Conservation (phyloP, 1,284 basidiomycete species). For the Moesziomyces sp. region DNA sequence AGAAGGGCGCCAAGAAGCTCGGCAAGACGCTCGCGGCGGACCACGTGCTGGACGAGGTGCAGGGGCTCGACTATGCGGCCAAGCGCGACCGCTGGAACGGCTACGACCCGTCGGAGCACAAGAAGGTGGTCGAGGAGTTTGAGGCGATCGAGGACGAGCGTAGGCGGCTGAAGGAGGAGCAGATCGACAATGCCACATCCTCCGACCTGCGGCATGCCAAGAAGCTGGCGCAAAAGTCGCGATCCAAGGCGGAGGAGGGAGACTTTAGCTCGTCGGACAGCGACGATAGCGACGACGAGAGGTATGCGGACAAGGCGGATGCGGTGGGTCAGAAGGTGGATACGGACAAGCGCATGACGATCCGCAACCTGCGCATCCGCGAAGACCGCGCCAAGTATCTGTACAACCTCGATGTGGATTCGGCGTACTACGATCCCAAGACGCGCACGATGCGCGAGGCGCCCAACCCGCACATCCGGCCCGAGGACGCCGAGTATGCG, state of each 20-base stretch:
- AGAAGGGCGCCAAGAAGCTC: conserved; percentile 93
- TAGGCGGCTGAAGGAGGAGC: conserved; percentile 89
- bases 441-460: conserved; percentile 99
- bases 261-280: conserved; percentile 87
- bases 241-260: conserved; percentile 65
- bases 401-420: conserved; percentile 92
- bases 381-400: conserved; percentile 99
- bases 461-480: conserved; percentile 78
- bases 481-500: conserved; percentile 90
- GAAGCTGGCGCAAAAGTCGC: conserved; percentile 81
- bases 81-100: conserved; percentile 99
- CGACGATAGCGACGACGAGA: conserved; percentile 65
- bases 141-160: conserved; percentile 86
- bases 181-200: conserved; percentile 90
- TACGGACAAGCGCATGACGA: conserved; percentile 96
- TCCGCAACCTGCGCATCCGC: conserved; percentile 96
- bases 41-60: conserved; percentile 84
- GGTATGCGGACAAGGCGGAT: conserved; percentile 94
- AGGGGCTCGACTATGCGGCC: conserved; percentile 77
- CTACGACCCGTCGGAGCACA: conserved; percentile 89
- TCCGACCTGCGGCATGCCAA: conserved; percentile 73
- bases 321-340: conserved; percentile 98
- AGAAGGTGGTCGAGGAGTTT: conserved; percentile 89
- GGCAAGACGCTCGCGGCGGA: conserved; percentile 90
- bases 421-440: conserved; percentile 99